phyloP scores from a whole-genome alignment of 2,329 filamentous ascomycete species.

The Penicillium sp. region DNA sequence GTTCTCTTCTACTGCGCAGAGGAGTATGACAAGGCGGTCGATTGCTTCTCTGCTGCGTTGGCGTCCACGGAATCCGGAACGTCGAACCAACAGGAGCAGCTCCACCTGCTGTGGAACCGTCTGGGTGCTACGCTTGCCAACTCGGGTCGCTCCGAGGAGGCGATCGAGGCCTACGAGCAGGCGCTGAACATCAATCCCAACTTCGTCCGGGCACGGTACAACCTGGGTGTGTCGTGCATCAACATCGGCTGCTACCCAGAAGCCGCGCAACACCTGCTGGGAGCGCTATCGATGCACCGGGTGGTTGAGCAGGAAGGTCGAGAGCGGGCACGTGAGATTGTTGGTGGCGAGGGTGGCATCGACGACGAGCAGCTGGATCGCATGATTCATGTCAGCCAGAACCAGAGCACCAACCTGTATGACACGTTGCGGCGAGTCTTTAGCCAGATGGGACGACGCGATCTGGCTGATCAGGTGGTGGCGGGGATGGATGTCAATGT shows the following conservation, averaged over 20 bases:
- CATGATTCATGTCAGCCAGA: constrained; percentile 71
- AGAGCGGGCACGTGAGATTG: constrained; percentile 72
- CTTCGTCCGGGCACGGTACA: constrained; percentile 93
- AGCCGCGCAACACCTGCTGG: constrained; percentile 83
- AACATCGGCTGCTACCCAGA: constrained; percentile 93
- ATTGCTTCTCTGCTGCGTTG: constrained; percentile 90
- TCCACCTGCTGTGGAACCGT: constrained; percentile 94
- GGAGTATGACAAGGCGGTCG: constrained; percentile 95
- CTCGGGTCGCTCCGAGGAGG: constrained; percentile 84
- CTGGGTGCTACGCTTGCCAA: constrained; percentile 94
- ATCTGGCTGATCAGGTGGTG: constrained; percentile 78
- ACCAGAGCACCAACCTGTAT: constrained; percentile 91
- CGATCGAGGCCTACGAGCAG: constrained; percentile 91
- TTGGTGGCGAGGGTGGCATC: constrained; percentile 49
- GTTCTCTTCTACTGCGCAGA: constrained; percentile 97
- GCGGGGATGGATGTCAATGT: constrained; percentile 81
- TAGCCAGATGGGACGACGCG: constrained; percentile 82
- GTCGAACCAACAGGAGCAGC: constrained; percentile 72
- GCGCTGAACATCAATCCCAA: constrained; percentile 84
- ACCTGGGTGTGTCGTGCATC: constrained; percentile 90
- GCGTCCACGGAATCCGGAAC: constrained; percentile 74
- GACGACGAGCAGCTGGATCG: constrained; percentile 68
- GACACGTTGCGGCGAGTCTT: constrained; percentile 90
- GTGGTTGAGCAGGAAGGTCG: constrained; percentile 78
- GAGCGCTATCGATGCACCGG: constrained; percentile 90